These are phyloP conservation scores for Quillaja saponaria DNA, from an alignment of 306 rosid species.

Conservation along the genomic window DNA sequence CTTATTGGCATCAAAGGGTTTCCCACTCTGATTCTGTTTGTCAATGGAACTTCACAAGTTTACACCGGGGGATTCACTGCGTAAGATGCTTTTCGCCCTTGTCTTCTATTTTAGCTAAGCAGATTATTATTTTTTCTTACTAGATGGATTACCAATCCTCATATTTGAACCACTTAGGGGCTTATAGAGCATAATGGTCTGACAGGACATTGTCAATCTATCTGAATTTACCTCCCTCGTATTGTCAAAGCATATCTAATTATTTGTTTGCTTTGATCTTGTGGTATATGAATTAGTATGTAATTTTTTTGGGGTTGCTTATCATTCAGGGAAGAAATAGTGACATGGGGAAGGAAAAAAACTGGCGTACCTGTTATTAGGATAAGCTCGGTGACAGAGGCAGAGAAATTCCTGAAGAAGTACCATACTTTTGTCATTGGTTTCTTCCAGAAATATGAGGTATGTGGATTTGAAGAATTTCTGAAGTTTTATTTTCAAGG, in stretches of 20 bases:
- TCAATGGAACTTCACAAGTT: slow-evolving; percentile 76
- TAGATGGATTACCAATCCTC: too few species aligned
- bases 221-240: neutral
- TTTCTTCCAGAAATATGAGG: slow-evolving; percentile 69
- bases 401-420: slow-evolving; percentile 63
- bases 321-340: slow-evolving; percentile 79
- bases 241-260: slow-evolving; percentile 5
- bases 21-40: slow-evolving; percentile 83
- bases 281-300: slow-evolving; percentile 14
- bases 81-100: slow-evolving; percentile 39
- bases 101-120: neutral
- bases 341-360: slow-evolving; percentile 78
- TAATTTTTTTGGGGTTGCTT: slow-evolving; percentile 23
- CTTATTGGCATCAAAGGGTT: slow-evolving; percentile 76
- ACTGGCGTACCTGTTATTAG: slow-evolving; percentile 69
- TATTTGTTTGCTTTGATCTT: neutral
- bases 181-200: neutral
- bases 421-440: slow-evolving; percentile 64
- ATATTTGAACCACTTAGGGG: too few species aligned
- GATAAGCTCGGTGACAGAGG: slow-evolving; percentile 51
- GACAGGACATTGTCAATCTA: neutral
- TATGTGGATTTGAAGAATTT: slow-evolving; percentile 23
- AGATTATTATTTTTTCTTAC: too few species aligned
- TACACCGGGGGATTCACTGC: slow-evolving; percentile 90
- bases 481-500: neutral